Evolutionary conservation across 23 red algal species (phyloP).

Genomic region (Chondrus crispus): DNA sequence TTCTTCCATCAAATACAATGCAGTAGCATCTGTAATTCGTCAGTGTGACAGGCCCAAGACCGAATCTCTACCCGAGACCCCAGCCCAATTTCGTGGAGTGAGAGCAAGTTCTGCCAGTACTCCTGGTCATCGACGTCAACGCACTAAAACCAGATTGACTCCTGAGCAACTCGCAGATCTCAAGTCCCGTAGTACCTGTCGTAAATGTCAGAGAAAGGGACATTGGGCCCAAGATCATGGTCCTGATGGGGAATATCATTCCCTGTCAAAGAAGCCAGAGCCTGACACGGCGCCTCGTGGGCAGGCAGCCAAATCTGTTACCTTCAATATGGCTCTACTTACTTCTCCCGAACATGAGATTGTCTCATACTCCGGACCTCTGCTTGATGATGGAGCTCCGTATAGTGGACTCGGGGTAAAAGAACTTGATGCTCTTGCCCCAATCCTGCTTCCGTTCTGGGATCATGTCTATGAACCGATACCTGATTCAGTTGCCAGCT

Average conservation of each 20-base stretch:
- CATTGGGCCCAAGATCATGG: background rate
- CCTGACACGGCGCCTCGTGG: background rate
- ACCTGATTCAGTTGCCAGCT: background rate
- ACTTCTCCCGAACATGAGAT: background rate
- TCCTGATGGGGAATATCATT: background rate
- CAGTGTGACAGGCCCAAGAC: slow-evolving; percentile 3
- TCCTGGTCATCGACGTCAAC: background rate
- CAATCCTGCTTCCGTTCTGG: background rate
- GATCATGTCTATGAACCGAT: background rate
- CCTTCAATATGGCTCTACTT: background rate
- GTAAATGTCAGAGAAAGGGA: background rate
- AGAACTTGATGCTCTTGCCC: background rate
- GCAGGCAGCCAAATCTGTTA: background rate
- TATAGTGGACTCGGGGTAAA: background rate
- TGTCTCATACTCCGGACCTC: background rate
- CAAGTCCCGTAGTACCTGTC: background rate
- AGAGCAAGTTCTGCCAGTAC: background rate
- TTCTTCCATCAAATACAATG: background rate
- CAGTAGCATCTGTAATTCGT: background rate
- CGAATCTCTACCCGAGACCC: background rate
- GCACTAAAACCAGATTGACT: background rate
- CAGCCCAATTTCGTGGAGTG: background rate
- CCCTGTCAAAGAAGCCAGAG: background rate
- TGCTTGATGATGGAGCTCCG: slow-evolving; percentile 4
- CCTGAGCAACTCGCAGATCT: background rate